Percentiles rank a stretch among this genome's conserved stretches.
Conservation (phyloP, 345 rosid species). For the Syzygium aromaticum region DNA sequence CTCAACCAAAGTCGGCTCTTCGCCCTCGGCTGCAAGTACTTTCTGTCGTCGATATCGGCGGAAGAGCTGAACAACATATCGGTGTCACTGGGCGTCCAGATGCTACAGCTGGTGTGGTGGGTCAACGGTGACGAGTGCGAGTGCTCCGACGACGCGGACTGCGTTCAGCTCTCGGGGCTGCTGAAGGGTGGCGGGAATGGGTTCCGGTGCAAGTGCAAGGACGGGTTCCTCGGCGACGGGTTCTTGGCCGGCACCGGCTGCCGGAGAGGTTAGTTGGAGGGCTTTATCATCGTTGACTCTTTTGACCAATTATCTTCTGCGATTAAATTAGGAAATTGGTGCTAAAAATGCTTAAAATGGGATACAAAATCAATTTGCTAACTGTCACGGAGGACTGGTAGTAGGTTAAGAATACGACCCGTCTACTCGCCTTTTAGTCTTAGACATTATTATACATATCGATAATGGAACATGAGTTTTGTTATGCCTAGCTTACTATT, state of each 20-base stretch:
- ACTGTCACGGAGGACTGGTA: background rate
- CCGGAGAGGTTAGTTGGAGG: conserved; percentile 38
- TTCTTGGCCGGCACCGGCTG: conserved; percentile 39
- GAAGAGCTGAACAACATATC: conserved; percentile 5
- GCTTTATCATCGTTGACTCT: background rate
- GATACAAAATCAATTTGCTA: background rate
- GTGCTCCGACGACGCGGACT: conserved; percentile 36
- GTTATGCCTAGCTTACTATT: no score
- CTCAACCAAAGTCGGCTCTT: conserved; percentile 4
- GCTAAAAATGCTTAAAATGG: background rate
- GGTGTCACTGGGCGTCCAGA: conserved; percentile 27
- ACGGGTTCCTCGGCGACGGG: conserved; percentile 35
- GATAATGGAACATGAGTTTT: no score
- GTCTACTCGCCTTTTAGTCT: background rate
- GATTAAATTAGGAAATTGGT: background rate
- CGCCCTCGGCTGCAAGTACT: conserved; percentile 20
- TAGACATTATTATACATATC: no score
- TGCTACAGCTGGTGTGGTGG: conserved; percentile 58
- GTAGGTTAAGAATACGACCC: background rate
- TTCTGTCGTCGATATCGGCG: conserved; percentile 41
- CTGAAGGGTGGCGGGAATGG: background rate
- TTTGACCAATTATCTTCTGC: background rate
- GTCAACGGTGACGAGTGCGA: conserved; percentile 27
- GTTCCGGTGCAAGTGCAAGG: background rate
- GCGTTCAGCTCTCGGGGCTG: conserved; percentile 12